These are phyloP conservation scores for Lolium multiflorum DNA, from an alignment of 176 grass and related monocot genomes.

Conservation along the genomic window DNA sequence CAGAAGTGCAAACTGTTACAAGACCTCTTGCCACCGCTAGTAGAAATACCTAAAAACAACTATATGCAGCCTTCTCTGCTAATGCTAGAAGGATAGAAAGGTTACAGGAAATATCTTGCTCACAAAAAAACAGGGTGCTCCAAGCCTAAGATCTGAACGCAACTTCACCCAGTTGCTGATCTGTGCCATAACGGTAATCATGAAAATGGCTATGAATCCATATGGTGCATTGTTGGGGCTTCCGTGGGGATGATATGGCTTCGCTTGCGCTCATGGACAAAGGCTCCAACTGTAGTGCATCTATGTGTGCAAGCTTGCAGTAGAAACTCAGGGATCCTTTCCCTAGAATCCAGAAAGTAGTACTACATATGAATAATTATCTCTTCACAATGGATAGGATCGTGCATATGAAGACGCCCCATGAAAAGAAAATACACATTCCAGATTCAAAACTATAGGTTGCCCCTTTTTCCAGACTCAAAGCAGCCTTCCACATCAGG, in stretches of 20 bases:
- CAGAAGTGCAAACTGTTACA: not conserved
- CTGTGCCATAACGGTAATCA: not conserved
- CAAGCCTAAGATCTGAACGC: not conserved
- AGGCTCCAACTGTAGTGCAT: not conserved
- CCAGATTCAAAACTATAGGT: constrained; percentile 14
- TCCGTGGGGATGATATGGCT: not conserved
- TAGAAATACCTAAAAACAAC: constrained; percentile 16
- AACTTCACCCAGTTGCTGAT: not conserved
- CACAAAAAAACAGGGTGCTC: not conserved
- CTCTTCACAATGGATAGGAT: constrained; percentile 2
- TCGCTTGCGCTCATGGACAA: not conserved
- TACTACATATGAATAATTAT: constrained; percentile 23
- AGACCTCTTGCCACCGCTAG: not conserved
- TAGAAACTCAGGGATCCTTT: not conserved
- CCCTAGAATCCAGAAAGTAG: not conserved
- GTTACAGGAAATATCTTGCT: not conserved
- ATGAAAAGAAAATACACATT: not conserved
- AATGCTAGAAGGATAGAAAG: not conserved
- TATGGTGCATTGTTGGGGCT: not conserved
- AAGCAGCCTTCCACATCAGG: not conserved
- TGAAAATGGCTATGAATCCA: not conserved
- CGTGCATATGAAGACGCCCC: not conserved
- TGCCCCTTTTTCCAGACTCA: not conserved
- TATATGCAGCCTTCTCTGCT: constrained; percentile 1
- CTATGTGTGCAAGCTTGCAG: not conserved